Base-by-base conservation (phyloP, 139 green algal species). In the Marvania coccoides region DNA sequence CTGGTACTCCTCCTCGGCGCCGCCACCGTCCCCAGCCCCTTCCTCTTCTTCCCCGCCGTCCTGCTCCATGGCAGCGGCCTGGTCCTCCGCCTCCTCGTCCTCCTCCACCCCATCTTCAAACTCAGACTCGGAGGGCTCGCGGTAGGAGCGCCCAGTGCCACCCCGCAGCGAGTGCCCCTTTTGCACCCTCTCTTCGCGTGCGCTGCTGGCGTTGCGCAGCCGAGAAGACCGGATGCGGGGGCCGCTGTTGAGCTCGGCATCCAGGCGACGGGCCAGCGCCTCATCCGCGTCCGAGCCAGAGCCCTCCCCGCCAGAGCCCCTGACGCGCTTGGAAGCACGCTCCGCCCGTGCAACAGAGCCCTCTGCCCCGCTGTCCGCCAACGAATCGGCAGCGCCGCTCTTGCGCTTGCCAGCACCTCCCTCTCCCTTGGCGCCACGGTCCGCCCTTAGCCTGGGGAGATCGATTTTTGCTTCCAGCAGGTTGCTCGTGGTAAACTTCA, bases 191-290 rank as follows among this genome's bases (percentile, higher is more conserved):
- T n/a, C n/a, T n/a, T n/a, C n/a, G n/a, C n/a, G n/a, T n/a, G n/a
- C n/a, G n/a, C n/a, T n/a, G n/a, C n/a, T n/a, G n/a, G n/a, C n/a
- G n/a, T n/a, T n/a, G n/a, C n/a, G n/a, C n/a, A n/a, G n/a, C n/a
- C n/a, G n/a, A n/a, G n/a, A n/a, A n/a, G n/a, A n/a, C n/a, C n/a
- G n/a, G n/a, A n/a, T n/a, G n/a, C n/a, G n/a, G n/a, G n/a, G n/a
- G n/a, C n/a, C n/a, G n/a, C n/a, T 51, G 24, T 74, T 74, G 3
- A 74, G 35, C 56, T 75, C 59, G 5, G 59, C 68, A 38, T 75
- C 42, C 2, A 75, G 46, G 33, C 61, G 14, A 1, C 37, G 57
- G 2, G 68, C 68, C 2, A 70, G 5, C 8, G 36, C 59, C 58
- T 75, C 58, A 8, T 75, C 68, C 26, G 47, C 59, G 37, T 54